A percentile compares a stretch with the other conserved stretches of the same genome.
phyloP scores from a whole-genome alignment of 768 basidiomycete genomes.

The Lactarius quietus region DNA sequence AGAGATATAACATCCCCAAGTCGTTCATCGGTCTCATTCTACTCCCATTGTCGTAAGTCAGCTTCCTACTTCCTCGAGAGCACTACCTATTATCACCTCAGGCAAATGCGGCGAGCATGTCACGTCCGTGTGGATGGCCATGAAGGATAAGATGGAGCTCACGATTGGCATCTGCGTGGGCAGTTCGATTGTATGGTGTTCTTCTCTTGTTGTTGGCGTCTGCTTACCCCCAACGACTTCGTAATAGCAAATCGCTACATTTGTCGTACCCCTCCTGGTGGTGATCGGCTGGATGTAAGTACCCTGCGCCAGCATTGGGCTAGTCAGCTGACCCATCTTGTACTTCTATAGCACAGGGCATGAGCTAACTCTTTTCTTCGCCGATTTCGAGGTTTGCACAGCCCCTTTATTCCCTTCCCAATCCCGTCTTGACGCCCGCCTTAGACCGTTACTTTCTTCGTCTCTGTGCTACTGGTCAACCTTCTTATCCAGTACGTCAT shows the following conservation, averaged over 20 bases:
- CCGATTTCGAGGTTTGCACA: conserved; percentile 68
- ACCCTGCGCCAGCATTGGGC: conserved; percentile 20
- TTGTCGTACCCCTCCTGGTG: conserved; percentile 84
- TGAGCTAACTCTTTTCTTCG: conserved; percentile 77
- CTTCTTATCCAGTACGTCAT: conserved; percentile 64
- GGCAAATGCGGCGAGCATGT: conserved; percentile 88
- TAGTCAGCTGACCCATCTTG: conserved; percentile 17
- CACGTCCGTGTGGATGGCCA: conserved; percentile 84
- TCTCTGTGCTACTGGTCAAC: conserved; percentile 85
- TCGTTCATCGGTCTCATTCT: conserved; percentile 84
- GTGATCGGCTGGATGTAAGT: conserved; percentile 84
- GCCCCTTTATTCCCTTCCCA: conserved; percentile 6
- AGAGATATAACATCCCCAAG: conserved; percentile 76
- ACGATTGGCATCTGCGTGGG: conserved; percentile 81
- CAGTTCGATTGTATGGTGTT: conserved; percentile 64
- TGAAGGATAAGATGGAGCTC: conserved; percentile 68
- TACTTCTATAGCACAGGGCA: conserved; percentile 49
- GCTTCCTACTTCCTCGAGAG: neutral
- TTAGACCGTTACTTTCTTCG: conserved; percentile 79
- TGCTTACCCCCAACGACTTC: neutral
- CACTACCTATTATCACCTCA: conserved; percentile 29
- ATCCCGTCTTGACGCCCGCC: conserved; percentile 12
- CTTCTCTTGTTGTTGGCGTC: neutral
- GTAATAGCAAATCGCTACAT: conserved; percentile 74
- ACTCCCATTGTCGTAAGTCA: conserved; percentile 77